A percentile compares a stretch with the other conserved stretches of the same genome.
Conservation (phyloP, 139 green algal species). For the Closterium sp. region DNA sequence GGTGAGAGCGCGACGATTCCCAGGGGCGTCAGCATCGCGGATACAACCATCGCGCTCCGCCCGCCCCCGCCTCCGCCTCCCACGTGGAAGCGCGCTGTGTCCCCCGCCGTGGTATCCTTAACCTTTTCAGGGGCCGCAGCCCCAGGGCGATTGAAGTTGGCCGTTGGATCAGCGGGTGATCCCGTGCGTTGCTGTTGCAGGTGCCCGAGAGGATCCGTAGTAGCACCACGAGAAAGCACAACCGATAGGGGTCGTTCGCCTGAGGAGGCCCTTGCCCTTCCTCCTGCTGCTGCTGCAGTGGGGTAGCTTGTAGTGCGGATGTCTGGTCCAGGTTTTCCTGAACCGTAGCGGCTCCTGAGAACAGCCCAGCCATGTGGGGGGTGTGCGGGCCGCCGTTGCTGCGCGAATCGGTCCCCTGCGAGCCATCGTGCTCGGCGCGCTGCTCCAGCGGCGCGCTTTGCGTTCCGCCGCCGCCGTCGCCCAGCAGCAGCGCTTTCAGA, state of each 20-base stretch:
- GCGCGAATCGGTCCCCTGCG: not conserved
- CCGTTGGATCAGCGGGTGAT: not conserved
- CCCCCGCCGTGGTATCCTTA: too few species aligned
- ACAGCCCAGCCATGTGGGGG: not conserved
- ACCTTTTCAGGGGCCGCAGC: too few species aligned
- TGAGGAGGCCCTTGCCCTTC: not conserved
- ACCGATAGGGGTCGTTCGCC: not conserved
- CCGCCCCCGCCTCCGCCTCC: too few species aligned
- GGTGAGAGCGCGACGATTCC: not conserved
- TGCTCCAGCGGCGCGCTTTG: not conserved
- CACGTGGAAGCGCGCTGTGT: too few species aligned
- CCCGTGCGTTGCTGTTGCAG: too few species aligned
- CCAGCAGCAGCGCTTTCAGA: not conserved
- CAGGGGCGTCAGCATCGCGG: not conserved
- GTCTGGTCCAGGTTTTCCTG: too few species aligned
- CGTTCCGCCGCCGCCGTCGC: not conserved
- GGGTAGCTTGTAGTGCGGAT: not conserved
- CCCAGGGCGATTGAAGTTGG: too few species aligned
- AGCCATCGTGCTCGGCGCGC: not conserved
- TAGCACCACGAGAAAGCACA: slow-evolving; percentile 27
- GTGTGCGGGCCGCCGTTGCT: not conserved
- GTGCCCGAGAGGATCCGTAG: slow-evolving; percentile 29
- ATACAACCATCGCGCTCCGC: not conserved
- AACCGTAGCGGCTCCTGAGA: too few species aligned
- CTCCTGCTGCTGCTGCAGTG: not conserved